These are phyloP conservation scores for Microbotryomycetes sp. DNA, from an alignment of 1,284 basidiomycete species.

Conservation along the genomic window DNA sequence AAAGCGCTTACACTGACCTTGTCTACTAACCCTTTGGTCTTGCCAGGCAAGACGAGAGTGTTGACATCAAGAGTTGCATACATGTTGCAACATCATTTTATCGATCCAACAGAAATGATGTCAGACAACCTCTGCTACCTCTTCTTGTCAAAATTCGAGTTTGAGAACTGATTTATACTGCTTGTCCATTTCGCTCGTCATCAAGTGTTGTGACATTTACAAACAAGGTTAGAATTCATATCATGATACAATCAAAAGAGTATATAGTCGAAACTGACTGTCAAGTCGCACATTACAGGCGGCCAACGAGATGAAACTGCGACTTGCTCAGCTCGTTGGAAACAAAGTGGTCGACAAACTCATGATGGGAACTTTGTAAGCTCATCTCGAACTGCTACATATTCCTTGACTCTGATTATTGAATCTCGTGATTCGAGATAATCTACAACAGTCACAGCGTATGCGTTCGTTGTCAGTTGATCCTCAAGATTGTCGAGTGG, in stretches of 20 bases:
- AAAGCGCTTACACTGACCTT: neutral
- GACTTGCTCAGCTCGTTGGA: conserved; percentile 67
- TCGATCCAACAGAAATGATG: conserved; percentile 34
- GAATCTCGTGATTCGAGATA: neutral
- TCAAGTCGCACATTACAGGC: conserved; percentile 68
- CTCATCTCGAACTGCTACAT: neutral
- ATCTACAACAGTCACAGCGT: conserved; percentile 7
- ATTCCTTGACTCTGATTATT: conserved; percentile 7
- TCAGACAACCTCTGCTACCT: neutral
- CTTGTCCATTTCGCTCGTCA: neutral
- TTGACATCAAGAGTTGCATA: conserved; percentile 72
- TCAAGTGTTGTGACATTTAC: conserved; percentile 43
- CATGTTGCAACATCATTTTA: conserved; percentile 50
- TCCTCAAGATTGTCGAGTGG: neutral
- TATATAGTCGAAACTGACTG: neutral
- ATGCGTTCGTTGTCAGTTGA: conserved; percentile 17
- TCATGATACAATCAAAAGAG: neutral
- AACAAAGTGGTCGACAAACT: conserved; percentile 55
- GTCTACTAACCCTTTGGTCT: neutral
- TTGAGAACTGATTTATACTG: neutral
- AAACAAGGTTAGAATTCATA: no score
- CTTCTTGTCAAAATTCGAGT: neutral
- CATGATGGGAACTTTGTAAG: conserved; percentile 46
- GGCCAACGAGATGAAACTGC: conserved; percentile 76
- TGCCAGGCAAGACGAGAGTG: conserved; percentile 53